A percentile compares a stretch with the other conserved stretches of the same genome.
These are phyloP conservation scores for Huiozyma sinensis DNA, from an alignment of 805 yeast genomes.

Conservation along the genomic window DNA sequence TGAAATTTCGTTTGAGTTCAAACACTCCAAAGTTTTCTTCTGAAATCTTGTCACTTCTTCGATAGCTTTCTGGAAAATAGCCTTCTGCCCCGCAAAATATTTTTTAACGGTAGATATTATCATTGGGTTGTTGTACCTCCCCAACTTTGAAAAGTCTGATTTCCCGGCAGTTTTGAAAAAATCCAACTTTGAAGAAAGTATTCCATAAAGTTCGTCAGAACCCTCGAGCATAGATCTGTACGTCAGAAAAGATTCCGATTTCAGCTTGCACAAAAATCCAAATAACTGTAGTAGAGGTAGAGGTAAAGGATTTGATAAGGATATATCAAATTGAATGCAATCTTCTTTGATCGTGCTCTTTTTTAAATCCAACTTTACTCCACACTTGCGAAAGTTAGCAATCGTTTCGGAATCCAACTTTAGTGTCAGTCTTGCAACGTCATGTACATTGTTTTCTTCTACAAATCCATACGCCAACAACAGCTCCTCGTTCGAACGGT, in stretches of 20 bases:
- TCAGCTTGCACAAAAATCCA: constrained; percentile 40
- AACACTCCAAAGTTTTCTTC: constrained; percentile 38
- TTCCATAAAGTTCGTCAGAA: constrained; percentile 39
- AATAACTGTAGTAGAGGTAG: constrained; percentile 41
- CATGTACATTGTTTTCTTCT: constrained; percentile 44
- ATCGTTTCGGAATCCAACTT: constrained; percentile 32
- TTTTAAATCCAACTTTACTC: constrained; percentile 33
- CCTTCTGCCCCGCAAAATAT: constrained; percentile 41
- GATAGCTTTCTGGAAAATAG: constrained; percentile 34
- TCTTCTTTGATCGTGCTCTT: constrained; percentile 24
- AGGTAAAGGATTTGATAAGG: constrained; percentile 30
- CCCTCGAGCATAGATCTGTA: constrained; percentile 55
- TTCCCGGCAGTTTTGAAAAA: constrained; percentile 29
- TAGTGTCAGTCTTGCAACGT: constrained; percentile 48
- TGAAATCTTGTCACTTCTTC: constrained; percentile 27
- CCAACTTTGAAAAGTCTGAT: constrained; percentile 14
- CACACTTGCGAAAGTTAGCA: constrained; percentile 26
- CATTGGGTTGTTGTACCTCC: constrained; percentile 11
- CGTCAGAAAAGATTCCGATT: constrained; percentile 38
- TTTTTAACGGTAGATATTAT: constrained; percentile 29
- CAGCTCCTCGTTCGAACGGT: constrained; percentile 77
- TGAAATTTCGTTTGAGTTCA: constrained; percentile 19
- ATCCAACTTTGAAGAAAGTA: constrained; percentile 41
- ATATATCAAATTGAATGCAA: constrained; percentile 34
- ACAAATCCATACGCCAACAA: constrained; percentile 77